Base-by-base conservation (phyloP, 1,139 yeast genomes). In the Candida pseudoviswanathii region DNA sequence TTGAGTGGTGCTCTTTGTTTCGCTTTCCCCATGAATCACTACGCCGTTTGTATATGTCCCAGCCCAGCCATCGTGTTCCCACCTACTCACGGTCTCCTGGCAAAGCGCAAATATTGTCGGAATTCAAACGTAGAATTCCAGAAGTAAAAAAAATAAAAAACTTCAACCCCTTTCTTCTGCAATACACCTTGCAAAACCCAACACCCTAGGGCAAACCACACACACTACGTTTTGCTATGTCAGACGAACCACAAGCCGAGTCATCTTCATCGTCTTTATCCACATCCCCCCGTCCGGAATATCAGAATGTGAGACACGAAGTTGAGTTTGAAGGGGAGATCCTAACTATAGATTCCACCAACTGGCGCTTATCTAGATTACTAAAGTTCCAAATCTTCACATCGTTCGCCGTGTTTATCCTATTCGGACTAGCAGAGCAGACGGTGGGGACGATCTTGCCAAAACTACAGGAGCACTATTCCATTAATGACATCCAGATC, bases 381-480 rank as follows among this genome's bases (percentile, higher is more conserved):
- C 58, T 80, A 11, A 66, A 68, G 53, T 36, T 60, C 5, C 86
- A 83, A 60, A 67, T 82, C 22, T 1, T 67, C 0, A 59, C 75
- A 0, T 62, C 75, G 0, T 77, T 69, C 51, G 34, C 64, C 2
- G 63, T 74, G 1, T 77, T 81, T 56, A 61, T 70, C 2, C 56
- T 80, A 3, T 66, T 80, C 51, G 88, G 88, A 0, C 58, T 82
- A n/a, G 71, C 77, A 2, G 87, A 83, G 52, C 86, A 82, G 59
- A 71, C 84, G 0, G 67, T 81, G 10, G 87, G 87, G 0, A 73
- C 86, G 0, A 62, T 82, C 42, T 68, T 83, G 46, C 85, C 86
- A 1, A 67, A 73, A 40, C 56, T 82, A 29, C 76, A 81, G 49
- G 61, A 61, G 3, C 61, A 75, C 43, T 83, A 81, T 56, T 31